These are phyloP conservation scores for Gomphus sp. DNA, from an alignment of 1,284 basidiomycete genomes.

Conservation along the genomic window DNA sequence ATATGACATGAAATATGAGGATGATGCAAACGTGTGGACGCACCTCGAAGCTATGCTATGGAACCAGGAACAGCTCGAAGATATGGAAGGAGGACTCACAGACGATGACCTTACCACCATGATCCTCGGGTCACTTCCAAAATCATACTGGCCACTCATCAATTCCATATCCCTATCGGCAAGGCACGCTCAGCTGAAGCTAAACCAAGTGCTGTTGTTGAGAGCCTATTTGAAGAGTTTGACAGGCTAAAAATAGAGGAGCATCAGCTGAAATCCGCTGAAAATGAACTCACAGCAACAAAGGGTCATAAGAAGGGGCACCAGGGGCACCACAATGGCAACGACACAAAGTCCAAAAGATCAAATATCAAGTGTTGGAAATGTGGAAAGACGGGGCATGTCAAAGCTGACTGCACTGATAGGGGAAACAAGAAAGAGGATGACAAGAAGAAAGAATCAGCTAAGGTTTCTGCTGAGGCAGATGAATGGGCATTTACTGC, in stretches of 20 bases:
- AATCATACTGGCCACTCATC: no score
- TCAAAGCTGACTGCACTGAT: constrained; percentile 15
- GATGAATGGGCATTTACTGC: neutral
- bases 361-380: constrained; percentile 15
- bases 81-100: no score
- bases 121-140: no score
- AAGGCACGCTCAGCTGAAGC: neutral
- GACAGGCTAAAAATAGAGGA: neutral
- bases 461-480: neutral
- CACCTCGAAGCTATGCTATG: neutral
- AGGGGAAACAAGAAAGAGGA: constrained; percentile 14
- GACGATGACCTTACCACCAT: no score
- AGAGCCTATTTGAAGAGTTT: neutral
- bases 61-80: neutral
- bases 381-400: constrained; percentile 19
- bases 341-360: neutral
- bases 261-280: neutral
- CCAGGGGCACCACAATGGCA: neutral
- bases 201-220: neutral
- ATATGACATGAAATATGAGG: neutral
- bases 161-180: no score
- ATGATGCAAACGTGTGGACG: no score
- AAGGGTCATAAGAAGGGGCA: neutral
- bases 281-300: neutral
- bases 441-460: neutral